Evolutionary conservation across 148 eudicot genomes (phyloP).

Genomic region (Suaeda aralocaspica): DNA sequence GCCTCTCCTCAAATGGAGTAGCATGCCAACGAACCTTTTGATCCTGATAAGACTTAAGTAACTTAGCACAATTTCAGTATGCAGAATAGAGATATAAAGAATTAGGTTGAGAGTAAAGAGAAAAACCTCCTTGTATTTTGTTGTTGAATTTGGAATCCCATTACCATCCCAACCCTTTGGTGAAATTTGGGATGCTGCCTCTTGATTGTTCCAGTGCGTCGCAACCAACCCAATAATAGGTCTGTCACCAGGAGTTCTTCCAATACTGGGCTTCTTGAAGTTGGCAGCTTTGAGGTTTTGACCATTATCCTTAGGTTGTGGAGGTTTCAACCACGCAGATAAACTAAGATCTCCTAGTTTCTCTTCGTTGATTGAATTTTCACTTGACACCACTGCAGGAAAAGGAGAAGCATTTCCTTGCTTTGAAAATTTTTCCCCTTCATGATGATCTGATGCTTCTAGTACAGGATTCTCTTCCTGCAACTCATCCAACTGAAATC

Average conservation of each 20-base stretch:
- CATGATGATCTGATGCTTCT: slow-evolving; percentile 17
- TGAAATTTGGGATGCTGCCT: slow-evolving; percentile 39
- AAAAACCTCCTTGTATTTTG: slow-evolving; percentile 90
- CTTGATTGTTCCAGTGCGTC: slow-evolving; percentile 67
- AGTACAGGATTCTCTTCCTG: slow-evolving; percentile 27
- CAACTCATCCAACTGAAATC: slow-evolving; percentile 31
- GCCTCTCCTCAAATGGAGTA: slow-evolving; percentile 93
- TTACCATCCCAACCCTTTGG: slow-evolving; percentile 87
- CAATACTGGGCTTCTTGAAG: slow-evolving; percentile 30
- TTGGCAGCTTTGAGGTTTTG: slow-evolving; percentile 16
- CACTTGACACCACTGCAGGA: slow-evolving; percentile 19
- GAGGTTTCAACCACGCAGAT: slow-evolving; percentile 61
- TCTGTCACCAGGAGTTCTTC: slow-evolving; percentile 53
- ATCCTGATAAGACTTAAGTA: slow-evolving; percentile 44
- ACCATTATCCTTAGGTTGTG: slow-evolving; percentile 22
- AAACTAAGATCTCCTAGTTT: slow-evolving; percentile 44
- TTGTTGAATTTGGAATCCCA: slow-evolving; percentile 94
- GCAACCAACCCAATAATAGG: slow-evolving; percentile 82
- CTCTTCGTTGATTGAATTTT: slow-evolving; percentile 32
- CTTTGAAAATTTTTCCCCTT: slow-evolving; percentile 21
- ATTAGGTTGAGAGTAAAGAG: slow-evolving; percentile 2
- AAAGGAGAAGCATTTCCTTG: slow-evolving; percentile 26
- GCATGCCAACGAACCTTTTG: slow-evolving; percentile 95
- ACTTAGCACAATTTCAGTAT: not conserved
- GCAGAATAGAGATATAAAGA: not conserved